Percentiles rank a stretch among this genome's conserved stretches.
Evolutionary conservation across 2,329 filamentous ascomycete genomes (phyloP).

Genomic region (Talaromyces sp.): DNA sequence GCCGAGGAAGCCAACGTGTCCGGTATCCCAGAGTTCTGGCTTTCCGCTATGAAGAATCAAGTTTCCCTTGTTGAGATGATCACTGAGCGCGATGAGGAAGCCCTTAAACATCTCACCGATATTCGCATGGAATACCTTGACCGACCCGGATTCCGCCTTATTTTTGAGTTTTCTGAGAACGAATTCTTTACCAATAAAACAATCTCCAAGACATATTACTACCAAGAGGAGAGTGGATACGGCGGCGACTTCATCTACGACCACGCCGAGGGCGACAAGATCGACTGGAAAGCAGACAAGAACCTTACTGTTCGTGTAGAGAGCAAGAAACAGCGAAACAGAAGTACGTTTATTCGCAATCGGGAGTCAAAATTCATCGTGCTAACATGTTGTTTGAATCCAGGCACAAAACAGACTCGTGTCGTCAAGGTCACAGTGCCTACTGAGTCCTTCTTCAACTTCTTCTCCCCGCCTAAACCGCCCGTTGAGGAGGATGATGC

Average conservation of each 20-base stretch:
- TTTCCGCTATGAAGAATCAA: slow-evolving; percentile 99
- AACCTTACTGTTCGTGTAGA: slow-evolving; percentile 92
- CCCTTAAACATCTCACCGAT: slow-evolving; percentile 83
- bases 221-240: slow-evolving; percentile 97
- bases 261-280: slow-evolving; percentile 96
- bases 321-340: slow-evolving; percentile 99
- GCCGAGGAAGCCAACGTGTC: slow-evolving; percentile 51
- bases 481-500: slow-evolving; percentile 69
- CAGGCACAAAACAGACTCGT: slow-evolving; percentile 98
- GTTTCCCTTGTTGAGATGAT: slow-evolving; percentile 97
- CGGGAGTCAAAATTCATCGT: slow-evolving; percentile 1
- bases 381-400: slow-evolving; percentile 14
- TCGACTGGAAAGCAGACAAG: slow-evolving; percentile 91
- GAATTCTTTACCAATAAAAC: slow-evolving; percentile 97
- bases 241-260: slow-evolving; percentile 99
- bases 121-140: slow-evolving; percentile 99
- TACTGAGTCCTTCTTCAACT: slow-evolving; percentile 98
- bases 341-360: slow-evolving; percentile 64
- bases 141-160: slow-evolving; percentile 94
- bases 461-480: slow-evolving; percentile 92
- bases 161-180: slow-evolving; percentile 95
- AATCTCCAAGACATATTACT: slow-evolving; percentile 97
- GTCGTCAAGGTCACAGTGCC: slow-evolving; percentile 99
- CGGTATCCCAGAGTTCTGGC: slow-evolving; percentile 98
- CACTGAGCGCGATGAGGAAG: slow-evolving; percentile 92